Base-by-base conservation (phyloP, 2,329 filamentous ascomycete species). In the Domatiomyces globalis region DNA sequence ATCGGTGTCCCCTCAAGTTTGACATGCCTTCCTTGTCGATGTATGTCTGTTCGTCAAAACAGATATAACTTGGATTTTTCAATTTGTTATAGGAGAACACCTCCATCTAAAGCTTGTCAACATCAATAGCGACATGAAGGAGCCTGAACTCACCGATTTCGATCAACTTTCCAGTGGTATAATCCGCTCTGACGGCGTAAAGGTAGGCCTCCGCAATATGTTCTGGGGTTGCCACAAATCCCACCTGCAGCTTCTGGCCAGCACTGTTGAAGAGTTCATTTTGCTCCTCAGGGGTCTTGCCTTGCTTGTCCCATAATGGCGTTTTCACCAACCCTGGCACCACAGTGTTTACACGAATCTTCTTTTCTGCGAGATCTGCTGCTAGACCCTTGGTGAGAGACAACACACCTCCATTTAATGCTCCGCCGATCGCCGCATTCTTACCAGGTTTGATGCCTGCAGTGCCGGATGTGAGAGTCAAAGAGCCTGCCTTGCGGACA, bases 341-440 rank as follows among this genome's bases (percentile, higher is more conserved):
- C 1, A 85, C 76, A 0, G 75, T 62, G 61, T 85, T 85, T 18
- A 83, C 80, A 1, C 82, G 67, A 8, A 84, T 64, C 0, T 81
- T 82, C 57, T 73, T 73, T 12, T 46, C 54, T 12, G 51, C 22
- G 50, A 85, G 60, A 59, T 85, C 81, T 25, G 83, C 56, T 1
- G 81, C 81, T 36, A 85, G 65, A 1, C 70, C 73, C 1, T 75
- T 69, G 2, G 71, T 70, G 62, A 83, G 69, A 2, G 73, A 70
- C 46, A 78, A 69, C 4, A 77, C 57, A 0, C 73, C 79, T 0
- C 74, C 71, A 0, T 71, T 72, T 49, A 72, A 74, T 1, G 66
- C 65, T 0, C 69, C 69, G 0, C 77, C 58, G 9, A 78, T 65
- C 2, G 66, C 65, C 73, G 75, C 80, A 17, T 73, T 67, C 0